A percentile compares a stretch with the other conserved stretches of the same genome.
Evolutionary conservation across 805 yeast species (phyloP).

Genomic region (Metschnikowia koreensis): DNA sequence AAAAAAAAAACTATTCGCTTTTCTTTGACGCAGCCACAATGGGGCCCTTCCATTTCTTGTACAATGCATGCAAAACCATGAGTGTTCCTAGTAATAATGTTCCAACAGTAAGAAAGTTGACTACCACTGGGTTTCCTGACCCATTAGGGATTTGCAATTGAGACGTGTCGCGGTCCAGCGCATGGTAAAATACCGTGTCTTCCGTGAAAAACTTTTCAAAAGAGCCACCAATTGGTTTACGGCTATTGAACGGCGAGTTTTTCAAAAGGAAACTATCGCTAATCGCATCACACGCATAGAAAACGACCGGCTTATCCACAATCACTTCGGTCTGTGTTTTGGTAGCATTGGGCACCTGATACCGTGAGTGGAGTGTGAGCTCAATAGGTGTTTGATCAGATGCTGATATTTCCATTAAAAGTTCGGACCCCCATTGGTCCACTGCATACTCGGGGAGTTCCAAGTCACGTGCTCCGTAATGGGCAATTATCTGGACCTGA

Average conservation of each 20-base stretch:
- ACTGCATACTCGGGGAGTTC: slow-evolving; percentile 42
- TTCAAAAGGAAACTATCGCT: slow-evolving; percentile 27
- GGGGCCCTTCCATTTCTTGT: not conserved
- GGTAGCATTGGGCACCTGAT: slow-evolving; percentile 30
- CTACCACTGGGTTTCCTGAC: slow-evolving; percentile 1
- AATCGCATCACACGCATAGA: slow-evolving; percentile 37
- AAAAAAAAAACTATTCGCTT: not conserved
- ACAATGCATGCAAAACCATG: slow-evolving; percentile 6
- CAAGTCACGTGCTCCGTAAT: slow-evolving; percentile 34
- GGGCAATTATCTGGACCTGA: slow-evolving; percentile 22
- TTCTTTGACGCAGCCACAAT: slow-evolving; percentile 3
- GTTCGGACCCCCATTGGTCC: slow-evolving; percentile 40
- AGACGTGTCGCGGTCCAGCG: slow-evolving; percentile 10
- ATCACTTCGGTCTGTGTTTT: slow-evolving; percentile 12
- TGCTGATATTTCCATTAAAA: slow-evolving; percentile 29
- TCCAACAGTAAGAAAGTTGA: slow-evolving; percentile 11
- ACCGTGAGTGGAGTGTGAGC: slow-evolving; percentile 39
- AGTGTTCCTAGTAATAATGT: slow-evolving; percentile 13
- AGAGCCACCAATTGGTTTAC: slow-evolving; percentile 28
- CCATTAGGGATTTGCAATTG: slow-evolving; percentile 16
- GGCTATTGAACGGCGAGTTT: slow-evolving; percentile 39
- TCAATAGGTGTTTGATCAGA: slow-evolving; percentile 7
- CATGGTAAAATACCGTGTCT: slow-evolving; percentile 40
- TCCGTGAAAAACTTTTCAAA: slow-evolving; percentile 39
- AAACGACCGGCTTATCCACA: slow-evolving; percentile 28